Evolutionary conservation across 176 grass and related monocot species (phyloP), one percentile per base, ranked within the genome.

Genomic region (Pontederia paniculata): DNA sequence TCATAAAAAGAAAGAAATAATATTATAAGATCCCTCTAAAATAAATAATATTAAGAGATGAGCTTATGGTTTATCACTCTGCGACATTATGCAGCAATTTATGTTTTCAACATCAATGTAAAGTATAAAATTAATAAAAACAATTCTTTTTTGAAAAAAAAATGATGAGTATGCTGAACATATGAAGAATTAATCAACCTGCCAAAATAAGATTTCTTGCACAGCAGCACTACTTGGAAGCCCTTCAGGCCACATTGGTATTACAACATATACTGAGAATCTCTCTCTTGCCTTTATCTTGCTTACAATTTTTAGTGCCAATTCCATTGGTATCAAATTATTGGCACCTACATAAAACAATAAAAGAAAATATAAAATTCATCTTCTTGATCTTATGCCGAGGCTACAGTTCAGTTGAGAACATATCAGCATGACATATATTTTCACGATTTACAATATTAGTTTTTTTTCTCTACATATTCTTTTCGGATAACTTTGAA

Each of bases 181-280:
- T 47, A 52, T n/a, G 13, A 28, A 57, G 55, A 55, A 65, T 3
- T 13, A 43, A 42, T 28, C 14, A 79, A 97, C 93, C 86, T 97
- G 93, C 83, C 93, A 90, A 82, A 82, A 97, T 37, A 97, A 83
- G 50, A 90, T 97, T 63, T 97, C 83, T 69, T 97, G 86, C 77
- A 90, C 80, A 31, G 83, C 72, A 66, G 83, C 55, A 54, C 73
- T 64, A 50, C 79, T 88, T 15, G 93, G 86, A 44, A 76, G 76
- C 17, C 93, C 93, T 65, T 97, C 83, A 55, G 93, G 93, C 93
- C 86, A 97, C 86, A 97, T 84, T 69, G 93, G 93, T 80, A 90
- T 83, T 42, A 97, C 66, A 65, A 97, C 68, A 44, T 97, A 97
- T 19, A 80, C 86, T 62, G 80, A 64, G 52, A 97, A 97, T 42